Base-by-base conservation (phyloP, 2,329 filamentous ascomycete species). In the Xylaria arbuscula region DNA sequence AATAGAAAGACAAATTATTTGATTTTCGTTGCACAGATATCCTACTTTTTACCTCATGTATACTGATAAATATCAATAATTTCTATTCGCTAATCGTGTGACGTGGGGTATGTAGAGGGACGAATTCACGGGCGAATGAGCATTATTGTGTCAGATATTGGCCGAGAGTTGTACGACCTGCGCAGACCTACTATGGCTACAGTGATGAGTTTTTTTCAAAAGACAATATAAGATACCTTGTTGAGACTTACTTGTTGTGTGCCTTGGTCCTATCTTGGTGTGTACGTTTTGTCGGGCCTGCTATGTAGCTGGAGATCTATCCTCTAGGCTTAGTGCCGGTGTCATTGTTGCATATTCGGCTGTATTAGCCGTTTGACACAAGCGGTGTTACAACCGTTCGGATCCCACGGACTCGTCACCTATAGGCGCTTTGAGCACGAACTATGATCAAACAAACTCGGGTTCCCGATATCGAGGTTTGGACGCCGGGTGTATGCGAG, bases 81-180 rank as follows among this genome's bases (percentile, higher is more conserved):
- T 64, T 64, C 8, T 68, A 59, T 32, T 50, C 34, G 50, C 45
- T 61, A 40, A 66, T 62, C 47, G 28, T 54, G 62, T n/a, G 42
- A 64, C 51, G 66, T 55, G 57, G 24, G 60, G n/a, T 66, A 68
- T 64, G 48, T 50, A 45, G 48, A 58, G 47, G 28, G 38, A 62
- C 17, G 57, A 68, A 38, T 45, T 62, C 57, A 55, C 47, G 32
- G 17, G 24, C 57, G 36, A 36, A 65, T 38, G 45, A 57, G 15
- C 13, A 22, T 17, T 9, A 24, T 45, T 32, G 45, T 47, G 19
- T 55, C 22, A 11, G 40, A 57, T 40, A 42, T 51, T 28, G 48
- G 53, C 59, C 34, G 36, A 32, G 40, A 15, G 53, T 19, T 19
- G 55, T 55, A 54, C 13, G n/a, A 62, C 60, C 11, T 34, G 36